Percentiles rank a stretch among this genome's conserved stretches.
Evolutionary conservation across 2,329 filamentous ascomycete genomes (phyloP).

Genomic region (Stemphylium beticola): DNA sequence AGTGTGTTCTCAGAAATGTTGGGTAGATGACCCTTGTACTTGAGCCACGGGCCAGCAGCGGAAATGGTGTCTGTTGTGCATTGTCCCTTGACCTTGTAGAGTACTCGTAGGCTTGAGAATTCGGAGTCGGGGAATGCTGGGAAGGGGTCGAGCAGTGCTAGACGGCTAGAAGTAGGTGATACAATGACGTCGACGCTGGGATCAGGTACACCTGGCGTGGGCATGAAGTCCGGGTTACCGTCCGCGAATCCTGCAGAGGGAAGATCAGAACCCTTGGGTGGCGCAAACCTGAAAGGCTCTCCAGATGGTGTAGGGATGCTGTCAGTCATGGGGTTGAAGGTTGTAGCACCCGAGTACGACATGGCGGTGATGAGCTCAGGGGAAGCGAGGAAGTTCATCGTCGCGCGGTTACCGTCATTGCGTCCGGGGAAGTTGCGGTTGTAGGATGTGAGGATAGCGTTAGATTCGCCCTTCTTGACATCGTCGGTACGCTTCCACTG

Average conservation of each 20-base stretch:
- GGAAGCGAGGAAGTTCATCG: constrained; percentile 98
- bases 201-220: constrained; percentile 74
- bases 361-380: constrained; percentile 97
- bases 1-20: constrained; percentile 98
- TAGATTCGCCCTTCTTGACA: constrained; percentile 80
- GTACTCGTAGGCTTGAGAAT: constrained; percentile 77
- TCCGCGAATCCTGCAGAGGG: constrained; percentile 78
- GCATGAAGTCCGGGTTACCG: constrained; percentile 76
- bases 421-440: constrained; percentile 98
- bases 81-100: constrained; percentile 96
- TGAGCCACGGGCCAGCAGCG: constrained; percentile 94
- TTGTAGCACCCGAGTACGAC: constrained; percentile 88
- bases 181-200: constrained; percentile 75
- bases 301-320: constrained; percentile 80
- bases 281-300: constrained; percentile 80
- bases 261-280: constrained; percentile 68
- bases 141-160: constrained; percentile 92
- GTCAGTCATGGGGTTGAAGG: constrained; percentile 96
- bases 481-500: constrained; percentile 94
- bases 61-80: constrained; percentile 99
- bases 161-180: constrained; percentile 83
- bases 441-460: constrained; percentile 96
- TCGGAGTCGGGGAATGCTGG: constrained; percentile 79
- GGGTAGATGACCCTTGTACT: constrained; percentile 98
- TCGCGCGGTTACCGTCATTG: constrained; percentile 94